Evolutionary conservation across 768 basidiomycete genomes (phyloP).

Genomic region (Pleurotus salmoneostramineus): DNA sequence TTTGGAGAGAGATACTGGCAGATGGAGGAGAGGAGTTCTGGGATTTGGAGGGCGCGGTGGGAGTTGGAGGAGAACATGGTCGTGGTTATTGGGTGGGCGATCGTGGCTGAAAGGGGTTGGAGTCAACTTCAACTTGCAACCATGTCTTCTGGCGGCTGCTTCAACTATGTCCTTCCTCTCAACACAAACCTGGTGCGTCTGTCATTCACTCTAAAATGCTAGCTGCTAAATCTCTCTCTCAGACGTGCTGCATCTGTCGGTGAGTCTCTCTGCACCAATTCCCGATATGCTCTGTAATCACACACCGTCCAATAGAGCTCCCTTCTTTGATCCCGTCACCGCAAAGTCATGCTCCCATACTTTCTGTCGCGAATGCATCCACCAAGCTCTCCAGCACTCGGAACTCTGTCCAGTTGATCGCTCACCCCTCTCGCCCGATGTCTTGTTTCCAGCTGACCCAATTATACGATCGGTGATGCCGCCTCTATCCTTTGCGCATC

Average conservation of each 20-base stretch:
- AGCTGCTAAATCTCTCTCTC: slow-evolving; percentile 1
- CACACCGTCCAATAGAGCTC: slow-evolving; percentile 36
- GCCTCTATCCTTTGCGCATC: slow-evolving; percentile 7
- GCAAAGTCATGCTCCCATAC: slow-evolving; percentile 79
- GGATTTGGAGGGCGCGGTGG: background rate
- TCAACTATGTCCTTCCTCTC: slow-evolving; percentile 57
- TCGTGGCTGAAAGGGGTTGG: background rate
- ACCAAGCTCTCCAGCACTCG: slow-evolving; percentile 61
- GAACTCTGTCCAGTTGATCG: slow-evolving; percentile 85
- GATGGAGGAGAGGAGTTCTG: background rate
- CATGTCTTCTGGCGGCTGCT: slow-evolving; percentile 12
- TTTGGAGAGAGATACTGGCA: background rate
- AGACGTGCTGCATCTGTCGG: slow-evolving; percentile 83
- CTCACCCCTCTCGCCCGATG: slow-evolving; percentile 52
- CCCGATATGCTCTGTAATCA: slow-evolving; percentile 5
- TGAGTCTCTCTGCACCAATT: slow-evolving; percentile 18
- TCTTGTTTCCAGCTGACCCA: slow-evolving; percentile 64
- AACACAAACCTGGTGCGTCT: slow-evolving; percentile 64
- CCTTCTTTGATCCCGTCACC: slow-evolving; percentile 75
- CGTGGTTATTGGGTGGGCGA: background rate
- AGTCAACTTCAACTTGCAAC: too few species aligned
- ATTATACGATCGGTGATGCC: slow-evolving; percentile 68
- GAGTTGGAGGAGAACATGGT: background rate
- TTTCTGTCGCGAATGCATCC: slow-evolving; percentile 82
- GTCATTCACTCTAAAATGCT: background rate